Conservation (phyloP, 2,329 filamentous ascomycete species). For the Trichoderma sp. region DNA sequence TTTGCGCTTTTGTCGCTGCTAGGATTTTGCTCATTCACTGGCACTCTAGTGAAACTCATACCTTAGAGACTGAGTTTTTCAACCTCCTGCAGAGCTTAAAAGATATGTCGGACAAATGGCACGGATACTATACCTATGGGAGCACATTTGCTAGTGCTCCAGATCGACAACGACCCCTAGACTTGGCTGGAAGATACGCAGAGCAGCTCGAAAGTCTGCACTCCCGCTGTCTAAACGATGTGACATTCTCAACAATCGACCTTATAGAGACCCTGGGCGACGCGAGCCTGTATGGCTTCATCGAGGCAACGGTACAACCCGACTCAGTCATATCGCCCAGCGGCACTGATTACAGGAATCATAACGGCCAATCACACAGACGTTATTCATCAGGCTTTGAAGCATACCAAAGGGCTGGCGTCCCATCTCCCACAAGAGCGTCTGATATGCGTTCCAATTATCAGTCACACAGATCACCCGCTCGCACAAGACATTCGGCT, state of each 20-base stretch:
- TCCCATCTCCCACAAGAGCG: neutral
- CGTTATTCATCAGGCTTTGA: neutral
- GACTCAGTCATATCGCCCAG: neutral
- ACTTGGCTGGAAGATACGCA: conserved; percentile 11
- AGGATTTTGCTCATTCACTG: neutral
- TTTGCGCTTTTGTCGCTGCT: neutral
- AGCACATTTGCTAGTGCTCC: neutral
- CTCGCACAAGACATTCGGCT: neutral
- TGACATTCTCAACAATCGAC: neutral
- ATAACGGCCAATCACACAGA: neutral
- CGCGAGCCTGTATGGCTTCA: neutral
- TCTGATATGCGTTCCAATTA: neutral
- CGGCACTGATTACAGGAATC: neutral
- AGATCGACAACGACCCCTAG: neutral
- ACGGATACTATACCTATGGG: neutral
- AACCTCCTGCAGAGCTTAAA: neutral
- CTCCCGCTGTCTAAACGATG: neutral
- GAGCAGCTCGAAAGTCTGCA: neutral
- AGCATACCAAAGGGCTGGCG: neutral
- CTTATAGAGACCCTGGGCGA: neutral
- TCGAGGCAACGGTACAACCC: neutral
- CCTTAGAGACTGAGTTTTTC: neutral
- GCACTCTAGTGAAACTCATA: neutral
- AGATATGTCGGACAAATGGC: neutral
- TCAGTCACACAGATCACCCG: neutral